Conservation (phyloP, 495 filamentous ascomycete genomes). For the Podospora australis region DNA sequence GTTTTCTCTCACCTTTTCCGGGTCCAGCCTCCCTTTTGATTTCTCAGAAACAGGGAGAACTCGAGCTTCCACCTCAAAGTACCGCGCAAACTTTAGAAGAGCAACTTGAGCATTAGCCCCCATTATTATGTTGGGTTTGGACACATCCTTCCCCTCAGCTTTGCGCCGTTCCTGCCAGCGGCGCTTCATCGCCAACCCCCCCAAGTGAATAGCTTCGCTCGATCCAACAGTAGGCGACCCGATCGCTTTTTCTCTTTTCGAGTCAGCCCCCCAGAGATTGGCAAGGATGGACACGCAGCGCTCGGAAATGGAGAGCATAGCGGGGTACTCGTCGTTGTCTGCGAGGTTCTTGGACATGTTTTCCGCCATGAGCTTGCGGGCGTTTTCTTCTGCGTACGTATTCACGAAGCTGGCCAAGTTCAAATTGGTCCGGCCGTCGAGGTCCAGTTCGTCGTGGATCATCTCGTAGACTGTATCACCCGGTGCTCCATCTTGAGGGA, state of each 20-base stretch:
- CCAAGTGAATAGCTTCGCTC: slow-evolving; percentile 68
- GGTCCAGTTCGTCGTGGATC: slow-evolving; percentile 66
- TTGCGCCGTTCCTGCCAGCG: slow-evolving; percentile 64
- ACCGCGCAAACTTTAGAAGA: slow-evolving; percentile 66
- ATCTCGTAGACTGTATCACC: slow-evolving; percentile 61
- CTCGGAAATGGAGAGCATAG: slow-evolving; percentile 65
- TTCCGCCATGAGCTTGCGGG: slow-evolving; percentile 58
- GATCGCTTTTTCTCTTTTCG: slow-evolving; percentile 59
- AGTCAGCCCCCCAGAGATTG: slow-evolving; percentile 61
- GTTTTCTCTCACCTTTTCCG: slow-evolving; percentile 55
- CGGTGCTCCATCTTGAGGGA: slow-evolving; percentile 56
- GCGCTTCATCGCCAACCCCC: slow-evolving; percentile 72
- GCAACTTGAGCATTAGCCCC: slow-evolving; percentile 73
- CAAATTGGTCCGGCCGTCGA: slow-evolving; percentile 66
- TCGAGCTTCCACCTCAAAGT: slow-evolving; percentile 71
- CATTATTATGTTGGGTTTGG: slow-evolving; percentile 69
- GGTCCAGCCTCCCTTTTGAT: slow-evolving; percentile 57
- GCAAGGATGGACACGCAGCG: slow-evolving; percentile 67
- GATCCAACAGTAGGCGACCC: slow-evolving; percentile 69
- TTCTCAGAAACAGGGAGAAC: slow-evolving; percentile 61
- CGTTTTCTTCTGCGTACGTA: slow-evolving; percentile 65
- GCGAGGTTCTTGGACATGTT: slow-evolving; percentile 63
- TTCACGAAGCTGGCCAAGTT: slow-evolving; percentile 68
- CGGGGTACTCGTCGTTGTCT: slow-evolving; percentile 72
- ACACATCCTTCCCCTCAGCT: slow-evolving; percentile 53